These are phyloP conservation scores for Eruca vesicaria DNA, from an alignment of 441 rosid genomes.

Conservation along the genomic window DNA sequence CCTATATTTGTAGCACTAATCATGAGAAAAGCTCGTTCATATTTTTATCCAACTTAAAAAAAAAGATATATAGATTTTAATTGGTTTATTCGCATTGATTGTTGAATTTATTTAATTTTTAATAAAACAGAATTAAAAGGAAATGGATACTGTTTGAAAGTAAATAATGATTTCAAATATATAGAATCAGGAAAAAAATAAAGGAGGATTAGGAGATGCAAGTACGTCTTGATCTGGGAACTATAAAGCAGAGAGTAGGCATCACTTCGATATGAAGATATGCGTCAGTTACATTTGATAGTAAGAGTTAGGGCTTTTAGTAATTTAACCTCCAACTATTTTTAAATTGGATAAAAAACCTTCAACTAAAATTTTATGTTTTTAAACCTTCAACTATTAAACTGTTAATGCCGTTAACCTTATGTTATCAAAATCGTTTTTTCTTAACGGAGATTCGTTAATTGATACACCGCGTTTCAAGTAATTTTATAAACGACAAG, in stretches of 20 bases:
- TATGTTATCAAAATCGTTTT: too few species aligned
- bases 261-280: conserved; percentile 13
- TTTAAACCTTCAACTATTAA: too few species aligned
- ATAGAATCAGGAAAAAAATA: neutral
- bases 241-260: conserved; percentile 20
- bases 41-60: neutral
- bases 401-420: too few species aligned
- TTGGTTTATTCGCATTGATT: neutral
- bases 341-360: too few species aligned
- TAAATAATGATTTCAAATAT: conserved; percentile 10
- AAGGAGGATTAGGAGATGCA: conserved; percentile 13
- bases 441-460: too few species aligned
- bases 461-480: too few species aligned
- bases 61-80: neutral
- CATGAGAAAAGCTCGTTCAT: conserved; percentile 16
- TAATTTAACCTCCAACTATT: too few species aligned
- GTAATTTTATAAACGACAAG: too few species aligned
- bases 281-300: neutral
- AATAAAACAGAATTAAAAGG: neutral
- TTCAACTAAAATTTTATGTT: too few species aligned
- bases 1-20: conserved; percentile 24
- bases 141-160: conserved; percentile 1
- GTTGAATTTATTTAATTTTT: neutral
- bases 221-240: conserved; percentile 9
- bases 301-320: neutral